Conservation (phyloP, 2,329 filamentous ascomycete genomes). For the Aschersonia sp. region DNA sequence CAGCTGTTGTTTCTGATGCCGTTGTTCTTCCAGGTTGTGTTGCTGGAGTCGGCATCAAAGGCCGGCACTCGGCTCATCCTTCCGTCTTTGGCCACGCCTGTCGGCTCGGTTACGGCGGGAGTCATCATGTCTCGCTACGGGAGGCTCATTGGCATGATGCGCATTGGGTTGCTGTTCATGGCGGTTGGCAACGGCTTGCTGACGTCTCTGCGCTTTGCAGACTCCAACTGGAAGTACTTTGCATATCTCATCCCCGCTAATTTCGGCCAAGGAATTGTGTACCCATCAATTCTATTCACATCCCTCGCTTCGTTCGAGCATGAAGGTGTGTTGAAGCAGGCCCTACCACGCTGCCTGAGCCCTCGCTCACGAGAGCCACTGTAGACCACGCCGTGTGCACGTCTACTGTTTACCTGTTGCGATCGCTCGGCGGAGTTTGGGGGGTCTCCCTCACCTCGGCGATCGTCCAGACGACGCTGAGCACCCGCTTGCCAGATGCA, state of each 20-base stretch:
- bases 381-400: slow-evolving; percentile 45
- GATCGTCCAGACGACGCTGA: slow-evolving; percentile 47
- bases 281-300: slow-evolving; percentile 44
- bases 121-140: slow-evolving; percentile 43
- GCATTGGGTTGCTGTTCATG: slow-evolving; percentile 35
- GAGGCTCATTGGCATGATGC: slow-evolving; percentile 34
- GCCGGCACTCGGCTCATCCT: slow-evolving; percentile 51
- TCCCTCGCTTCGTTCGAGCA: slow-evolving; percentile 49
- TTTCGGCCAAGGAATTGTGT: slow-evolving; percentile 44
- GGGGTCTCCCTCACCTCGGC: slow-evolving; percentile 48
- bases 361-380: neutral
- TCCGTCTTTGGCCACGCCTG: slow-evolving; percentile 43
- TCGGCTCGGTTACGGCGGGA: slow-evolving; percentile 40
- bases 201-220: slow-evolving; percentile 30
- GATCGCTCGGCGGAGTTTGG: slow-evolving; percentile 48
- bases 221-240: slow-evolving; percentile 38
- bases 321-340: slow-evolving; percentile 26
- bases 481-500: slow-evolving; percentile 34
- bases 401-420: slow-evolving; percentile 48
- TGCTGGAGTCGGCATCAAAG: slow-evolving; percentile 46
- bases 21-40: slow-evolving; percentile 54
- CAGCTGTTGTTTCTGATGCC: slow-evolving; percentile 55
- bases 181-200: slow-evolving; percentile 38
- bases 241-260: slow-evolving; percentile 42
- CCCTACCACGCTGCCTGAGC: neutral